Base-by-base conservation (phyloP, 768 basidiomycete species). In the Pulveroboletus sp. region DNA sequence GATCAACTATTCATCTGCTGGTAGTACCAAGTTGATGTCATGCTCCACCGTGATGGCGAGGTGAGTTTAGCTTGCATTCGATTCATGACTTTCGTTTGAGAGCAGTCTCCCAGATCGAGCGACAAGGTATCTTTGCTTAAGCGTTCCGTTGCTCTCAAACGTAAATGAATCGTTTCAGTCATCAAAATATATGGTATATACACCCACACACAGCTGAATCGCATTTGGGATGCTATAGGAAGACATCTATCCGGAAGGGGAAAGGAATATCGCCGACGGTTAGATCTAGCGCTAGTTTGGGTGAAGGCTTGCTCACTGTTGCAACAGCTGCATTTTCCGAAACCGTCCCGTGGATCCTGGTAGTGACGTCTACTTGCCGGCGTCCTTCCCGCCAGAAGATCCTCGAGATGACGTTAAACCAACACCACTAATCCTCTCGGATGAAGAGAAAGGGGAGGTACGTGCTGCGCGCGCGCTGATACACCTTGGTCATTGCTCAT, bases 181-280 rank as follows among this genome's bases (percentile, higher is more conserved):
- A 68, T 81, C 45, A 72, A 68, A 29, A 69, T 81, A 32, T 79
- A 78, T 43, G 77, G 76, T 1, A 70, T 81, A 10, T 78, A 73
- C 26, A 76, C 76, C 0, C 76, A 79, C 29, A 71, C 71, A 0
- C 76, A 78, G 50, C 57, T 78, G 27, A 70, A 73, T 39, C 68
- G 71, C 6, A 64, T 79, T 23, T 80, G 80, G 79, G 72, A 73
- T 16, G 61, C 68, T 0, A 61, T 82, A 39, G 71, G 74, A 2
- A 57, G 60, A 6, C 76, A 77, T 41, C 64, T 78, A 6, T 58
- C 57, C 5, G 63, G 69, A 5, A 75, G 68, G 38, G 78, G 80
- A 19, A 73, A 69, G 47, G 78, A 80, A 51, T 87, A 88, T 49
- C 68, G 68, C 24, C 64, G 66, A 17, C 73, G 82, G 83, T 80